These are phyloP conservation scores for Phytophthora pisi DNA, from an alignment of 352 stramenopile species.

Conservation along the genomic window DNA sequence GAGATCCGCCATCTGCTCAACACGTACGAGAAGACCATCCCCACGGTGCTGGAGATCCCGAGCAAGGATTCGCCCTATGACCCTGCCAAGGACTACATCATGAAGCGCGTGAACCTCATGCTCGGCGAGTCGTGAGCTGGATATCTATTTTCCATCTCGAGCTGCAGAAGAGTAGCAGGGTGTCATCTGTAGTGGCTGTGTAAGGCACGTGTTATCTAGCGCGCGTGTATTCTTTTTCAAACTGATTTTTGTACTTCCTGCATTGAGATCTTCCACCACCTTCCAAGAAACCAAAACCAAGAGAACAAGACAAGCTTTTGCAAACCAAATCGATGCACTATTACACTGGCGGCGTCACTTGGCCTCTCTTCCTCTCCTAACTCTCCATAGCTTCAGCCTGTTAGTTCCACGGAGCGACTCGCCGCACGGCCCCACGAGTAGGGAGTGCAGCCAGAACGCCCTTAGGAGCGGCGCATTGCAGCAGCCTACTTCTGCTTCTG, in stretches of 20 bases:
- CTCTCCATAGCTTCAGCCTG: slow-evolving; percentile 28
- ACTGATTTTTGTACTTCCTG: slow-evolving; percentile 21
- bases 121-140: slow-evolving; percentile 72
- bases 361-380: slow-evolving; percentile 32
- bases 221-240: slow-evolving; percentile 10
- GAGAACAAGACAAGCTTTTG: slow-evolving; percentile 9
- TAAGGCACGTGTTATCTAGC: slow-evolving; percentile 28
- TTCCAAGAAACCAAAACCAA: not conserved
- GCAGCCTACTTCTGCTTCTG: slow-evolving; percentile 81
- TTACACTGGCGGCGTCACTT: slow-evolving; percentile 32
- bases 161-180: slow-evolving; percentile 13
- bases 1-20: slow-evolving; percentile 98
- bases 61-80: slow-evolving; percentile 97
- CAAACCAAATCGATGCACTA: slow-evolving; percentile 48
- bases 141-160: slow-evolving; percentile 1
- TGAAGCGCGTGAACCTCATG: slow-evolving; percentile 96
- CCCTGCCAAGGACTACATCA: slow-evolving; percentile 99
- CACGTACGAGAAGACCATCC: slow-evolving; percentile 98
- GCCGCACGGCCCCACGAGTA: slow-evolving; percentile 16
- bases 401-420: slow-evolving; percentile 9
- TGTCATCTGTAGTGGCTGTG: slow-evolving; percentile 17
- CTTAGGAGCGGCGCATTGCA: slow-evolving; percentile 3
- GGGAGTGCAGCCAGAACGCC: slow-evolving; percentile 14
- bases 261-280: not conserved
- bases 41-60: slow-evolving; percentile 98